phyloP scores from a whole-genome alignment of 202 grass and related monocot species.

The Dendrocalamus latiflorus region DNA sequence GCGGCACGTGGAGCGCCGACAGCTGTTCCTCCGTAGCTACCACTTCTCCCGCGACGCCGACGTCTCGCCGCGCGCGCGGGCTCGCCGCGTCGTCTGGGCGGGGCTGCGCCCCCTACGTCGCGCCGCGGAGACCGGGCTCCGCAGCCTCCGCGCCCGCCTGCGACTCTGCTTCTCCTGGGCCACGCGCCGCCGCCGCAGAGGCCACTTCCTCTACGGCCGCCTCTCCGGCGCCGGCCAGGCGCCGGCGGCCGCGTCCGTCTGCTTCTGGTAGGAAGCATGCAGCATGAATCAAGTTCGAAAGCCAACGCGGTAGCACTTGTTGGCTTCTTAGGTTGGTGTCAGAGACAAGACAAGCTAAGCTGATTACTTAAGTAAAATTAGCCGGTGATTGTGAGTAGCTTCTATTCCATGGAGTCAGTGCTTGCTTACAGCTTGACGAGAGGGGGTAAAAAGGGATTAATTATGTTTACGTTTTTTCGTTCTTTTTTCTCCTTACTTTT shows the following conservation, averaged over 20 bases:
- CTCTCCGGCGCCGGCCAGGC: constrained; percentile 6
- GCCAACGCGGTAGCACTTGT: neutral
- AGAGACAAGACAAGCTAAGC: neutral
- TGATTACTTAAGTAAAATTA: constrained; percentile 11
- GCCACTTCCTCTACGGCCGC: constrained; percentile 30
- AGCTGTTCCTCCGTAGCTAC: constrained; percentile 91
- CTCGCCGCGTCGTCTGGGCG: constrained; percentile 64
- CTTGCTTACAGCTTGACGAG: constrained; percentile 15
- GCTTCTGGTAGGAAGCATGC: constrained; percentile 37
- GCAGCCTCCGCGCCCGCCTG: constrained; percentile 45
- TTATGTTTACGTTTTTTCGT: constrained; percentile 1
- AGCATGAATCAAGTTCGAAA: neutral
- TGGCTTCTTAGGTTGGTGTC: constrained; percentile 18
- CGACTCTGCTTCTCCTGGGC: constrained; percentile 49
- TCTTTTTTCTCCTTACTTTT: neutral
- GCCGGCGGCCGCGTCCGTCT: constrained; percentile 12
- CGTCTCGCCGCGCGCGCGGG: constrained; percentile 35
- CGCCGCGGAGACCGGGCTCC: constrained; percentile 25
- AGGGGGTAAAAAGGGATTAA: neutral
- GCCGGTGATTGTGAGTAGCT: neutral
- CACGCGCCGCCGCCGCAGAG: constrained; percentile 10
- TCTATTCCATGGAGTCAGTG: neutral
- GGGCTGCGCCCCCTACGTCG: constrained; percentile 53
- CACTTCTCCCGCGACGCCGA: constrained; percentile 74
- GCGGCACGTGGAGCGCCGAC: too few relatives aligned